phyloP scores from a whole-genome alignment of 805 yeast genomes.

The Wickerhamiella qilinensis region DNA sequence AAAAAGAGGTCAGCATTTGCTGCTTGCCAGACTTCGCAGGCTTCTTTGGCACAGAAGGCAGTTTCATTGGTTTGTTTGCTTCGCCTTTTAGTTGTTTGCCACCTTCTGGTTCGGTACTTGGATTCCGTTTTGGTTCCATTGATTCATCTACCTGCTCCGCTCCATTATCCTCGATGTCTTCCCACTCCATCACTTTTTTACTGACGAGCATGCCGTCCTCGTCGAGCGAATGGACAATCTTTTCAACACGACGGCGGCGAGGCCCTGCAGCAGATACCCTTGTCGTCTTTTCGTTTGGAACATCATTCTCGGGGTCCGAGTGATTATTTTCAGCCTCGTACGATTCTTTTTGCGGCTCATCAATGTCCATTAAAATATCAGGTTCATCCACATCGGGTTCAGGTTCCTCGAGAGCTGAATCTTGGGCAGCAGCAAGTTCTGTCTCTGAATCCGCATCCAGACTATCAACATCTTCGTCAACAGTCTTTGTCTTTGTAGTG shows the following conservation, averaged over 20 bases:
- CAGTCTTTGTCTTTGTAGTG: not conserved
- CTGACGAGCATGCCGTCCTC: constrained; percentile 1
- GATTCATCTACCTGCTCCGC: no score
- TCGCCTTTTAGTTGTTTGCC: not conserved
- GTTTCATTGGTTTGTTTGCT: not conserved
- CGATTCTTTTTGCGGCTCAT: not conserved
- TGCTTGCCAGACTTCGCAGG: not conserved
- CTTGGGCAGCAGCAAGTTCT: no score
- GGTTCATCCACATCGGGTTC: no score
- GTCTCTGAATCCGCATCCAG: no score
- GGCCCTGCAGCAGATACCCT: not conserved
- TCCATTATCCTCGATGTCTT: not conserved
- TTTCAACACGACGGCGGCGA: not conserved
- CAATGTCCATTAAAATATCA: no score
- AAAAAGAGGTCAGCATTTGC: constrained; percentile 3
- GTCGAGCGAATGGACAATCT: not conserved
- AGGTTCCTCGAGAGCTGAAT: no score
- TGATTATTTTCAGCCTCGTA: not conserved
- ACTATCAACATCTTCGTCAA: no score
- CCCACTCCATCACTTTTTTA: not conserved
- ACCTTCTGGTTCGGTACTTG: not conserved
- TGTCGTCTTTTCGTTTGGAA: no score
- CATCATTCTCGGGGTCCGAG: not conserved
- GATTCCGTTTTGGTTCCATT: no score
- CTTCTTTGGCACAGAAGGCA: not conserved